These are phyloP conservation scores for Sporisorium iseilematis-ciliati DNA, from an alignment of 1,284 basidiomycete genomes.

Conservation along the genomic window DNA sequence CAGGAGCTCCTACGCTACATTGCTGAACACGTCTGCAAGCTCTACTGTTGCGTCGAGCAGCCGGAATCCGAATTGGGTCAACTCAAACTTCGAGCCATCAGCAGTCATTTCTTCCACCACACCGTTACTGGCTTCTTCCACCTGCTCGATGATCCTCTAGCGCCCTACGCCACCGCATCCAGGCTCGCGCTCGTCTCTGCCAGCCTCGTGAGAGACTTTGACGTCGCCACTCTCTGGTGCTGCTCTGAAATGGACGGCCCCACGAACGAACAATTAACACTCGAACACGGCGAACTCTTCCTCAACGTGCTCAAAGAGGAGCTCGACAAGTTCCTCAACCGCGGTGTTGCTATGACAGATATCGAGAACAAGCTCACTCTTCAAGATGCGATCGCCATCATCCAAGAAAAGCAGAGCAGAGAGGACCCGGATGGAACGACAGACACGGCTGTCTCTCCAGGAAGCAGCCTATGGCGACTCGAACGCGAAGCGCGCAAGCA, in stretches of 20 bases:
- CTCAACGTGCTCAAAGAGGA: conserved; percentile 31
- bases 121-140: conserved; percentile 42
- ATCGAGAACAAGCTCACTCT: conserved; percentile 23
- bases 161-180: conserved; percentile 26
- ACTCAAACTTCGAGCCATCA: conserved; percentile 30
- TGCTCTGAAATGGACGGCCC: conserved; percentile 9
- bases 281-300: conserved; percentile 32
- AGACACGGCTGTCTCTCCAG: background rate
- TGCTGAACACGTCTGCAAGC: conserved; percentile 18
- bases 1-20: conserved; percentile 34
- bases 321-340: conserved; percentile 23
- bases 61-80: conserved; percentile 21
- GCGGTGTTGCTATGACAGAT: conserved; percentile 18
- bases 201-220: conserved; percentile 28
- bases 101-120: conserved; percentile 35
- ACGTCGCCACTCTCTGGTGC: conserved; percentile 21
- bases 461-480: conserved; percentile 8
- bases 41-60: conserved; percentile 24
- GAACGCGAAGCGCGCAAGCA: conserved; percentile 10
- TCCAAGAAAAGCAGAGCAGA: background rate
- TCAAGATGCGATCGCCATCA: conserved; percentile 5
- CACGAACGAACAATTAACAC: conserved; percentile 1
- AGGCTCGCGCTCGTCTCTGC: conserved; percentile 21
- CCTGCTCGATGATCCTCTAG: conserved; percentile 27
- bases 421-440: background rate